Percentiles rank a stretch among this genome's conserved stretches.
Evolutionary conservation across 768 basidiomycete species (phyloP).

Genomic region (Vararia minispora): DNA sequence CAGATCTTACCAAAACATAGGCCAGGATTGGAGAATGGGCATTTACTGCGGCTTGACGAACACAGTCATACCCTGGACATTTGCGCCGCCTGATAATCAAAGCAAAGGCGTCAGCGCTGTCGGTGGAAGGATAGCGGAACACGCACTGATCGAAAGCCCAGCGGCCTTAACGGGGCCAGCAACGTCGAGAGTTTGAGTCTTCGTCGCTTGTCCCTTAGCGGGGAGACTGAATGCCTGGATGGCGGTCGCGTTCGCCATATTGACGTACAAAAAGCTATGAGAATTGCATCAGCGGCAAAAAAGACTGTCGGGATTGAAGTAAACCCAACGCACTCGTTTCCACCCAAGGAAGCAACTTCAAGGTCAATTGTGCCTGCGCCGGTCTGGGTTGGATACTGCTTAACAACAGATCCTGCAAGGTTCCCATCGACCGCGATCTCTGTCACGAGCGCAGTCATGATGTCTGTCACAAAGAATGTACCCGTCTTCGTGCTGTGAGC

Average conservation of each 20-base stretch:
- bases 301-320: not conserved
- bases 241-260: slow-evolving; percentile 27
- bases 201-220: slow-evolving; percentile 24
- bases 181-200: slow-evolving; percentile 23
- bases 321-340: slow-evolving; percentile 19
- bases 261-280: slow-evolving; percentile 30
- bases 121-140: no score
- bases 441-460: slow-evolving; percentile 22
- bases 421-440: slow-evolving; percentile 36
- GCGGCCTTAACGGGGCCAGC: slow-evolving; percentile 22
- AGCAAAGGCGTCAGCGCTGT: no score
- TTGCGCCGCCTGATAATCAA: no score
- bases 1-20: no score
- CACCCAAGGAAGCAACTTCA: slow-evolving; percentile 20
- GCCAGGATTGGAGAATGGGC: no score
- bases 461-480: slow-evolving; percentile 22
- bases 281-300: slow-evolving; percentile 1
- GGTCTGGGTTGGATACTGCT: slow-evolving; percentile 14
- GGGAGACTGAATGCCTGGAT: slow-evolving; percentile 28
- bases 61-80: no score
- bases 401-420: slow-evolving; percentile 33
- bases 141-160: slow-evolving; percentile 26
- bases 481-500: slow-evolving; percentile 20
- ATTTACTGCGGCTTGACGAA: no score
- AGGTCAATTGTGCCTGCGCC: slow-evolving; percentile 20